Percentiles rank a stretch among this genome's conserved stretches.
Evolutionary conservation across 192 early-diverging fungal genomes (phyloP).

Genomic region (Gigaspora rosea): DNA sequence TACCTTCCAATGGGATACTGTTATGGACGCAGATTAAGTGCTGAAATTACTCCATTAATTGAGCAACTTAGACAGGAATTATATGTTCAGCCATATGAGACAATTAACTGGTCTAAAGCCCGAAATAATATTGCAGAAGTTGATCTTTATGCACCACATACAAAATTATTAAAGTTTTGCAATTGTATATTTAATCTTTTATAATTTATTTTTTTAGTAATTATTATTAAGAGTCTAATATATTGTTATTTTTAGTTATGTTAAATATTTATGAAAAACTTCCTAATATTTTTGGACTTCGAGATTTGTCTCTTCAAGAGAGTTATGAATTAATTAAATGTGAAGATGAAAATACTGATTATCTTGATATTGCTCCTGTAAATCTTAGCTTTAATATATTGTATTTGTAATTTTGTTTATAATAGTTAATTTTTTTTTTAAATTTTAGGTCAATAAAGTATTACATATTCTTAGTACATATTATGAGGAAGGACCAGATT

Average conservation of each 20-base stretch:
- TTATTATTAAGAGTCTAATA: not conserved
- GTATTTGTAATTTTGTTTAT: not conserved
- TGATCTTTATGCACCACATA: slow-evolving; percentile 88
- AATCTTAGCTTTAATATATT: not conserved
- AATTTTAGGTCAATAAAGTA: slow-evolving; percentile 68
- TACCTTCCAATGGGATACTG: slow-evolving; percentile 97
- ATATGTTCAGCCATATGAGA: slow-evolving; percentile 83
- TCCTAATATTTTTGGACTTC: slow-evolving; percentile 52
- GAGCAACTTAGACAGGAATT: slow-evolving; percentile 83
- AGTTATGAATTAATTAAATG: slow-evolving; percentile 79
- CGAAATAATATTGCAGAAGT: slow-evolving; percentile 79
- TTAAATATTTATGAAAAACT: slow-evolving; percentile 76
- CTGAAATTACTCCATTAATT: slow-evolving; percentile 70
- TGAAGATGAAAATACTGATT: slow-evolving; percentile 90
- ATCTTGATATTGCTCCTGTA: slow-evolving; percentile 90
- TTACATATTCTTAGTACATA: slow-evolving; percentile 90
- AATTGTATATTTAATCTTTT: slow-evolving; percentile 56
- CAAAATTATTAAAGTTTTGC: slow-evolving; percentile 68
- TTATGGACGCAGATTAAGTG: slow-evolving; percentile 69
- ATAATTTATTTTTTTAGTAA: not conserved
- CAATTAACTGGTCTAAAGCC: slow-evolving; percentile 79
- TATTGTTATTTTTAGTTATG: slow-evolving; percentile 35
- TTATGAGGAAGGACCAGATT: slow-evolving; percentile 85
- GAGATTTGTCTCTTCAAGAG: slow-evolving; percentile 71
- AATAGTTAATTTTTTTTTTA: not conserved